Evolutionary conservation across 495 filamentous ascomycete genomes (phyloP).

Genomic region (Penicillium fimorum): DNA sequence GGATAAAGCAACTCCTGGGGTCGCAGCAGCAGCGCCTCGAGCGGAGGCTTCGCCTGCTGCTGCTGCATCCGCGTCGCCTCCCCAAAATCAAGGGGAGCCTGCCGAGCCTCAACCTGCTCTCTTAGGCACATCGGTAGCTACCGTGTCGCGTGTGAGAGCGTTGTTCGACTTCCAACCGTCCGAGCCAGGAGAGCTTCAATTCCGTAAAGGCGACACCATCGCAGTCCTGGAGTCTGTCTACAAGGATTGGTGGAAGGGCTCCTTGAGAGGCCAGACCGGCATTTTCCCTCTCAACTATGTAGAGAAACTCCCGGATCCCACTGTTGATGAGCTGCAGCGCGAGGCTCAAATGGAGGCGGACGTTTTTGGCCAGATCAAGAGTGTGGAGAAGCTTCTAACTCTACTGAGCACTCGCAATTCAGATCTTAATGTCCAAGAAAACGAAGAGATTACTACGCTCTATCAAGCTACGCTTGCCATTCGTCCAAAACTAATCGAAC

Average conservation of each 20-base stretch:
- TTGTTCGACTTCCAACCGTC: conserved; percentile 93
- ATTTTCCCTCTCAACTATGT: conserved; percentile 99
- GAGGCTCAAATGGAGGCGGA: conserved; percentile 98
- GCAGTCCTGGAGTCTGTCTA: conserved; percentile 96
- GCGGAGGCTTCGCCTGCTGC: conserved; percentile 28
- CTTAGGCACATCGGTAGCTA: conserved; percentile 88
- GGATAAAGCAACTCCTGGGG: conserved; percentile 51
- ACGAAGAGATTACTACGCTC: conserved; percentile 88
- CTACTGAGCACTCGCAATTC: conserved; percentile 91
- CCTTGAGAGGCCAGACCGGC: conserved; percentile 87
- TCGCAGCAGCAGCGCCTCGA: conserved; percentile 19
- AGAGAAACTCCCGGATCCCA: conserved; percentile 93
- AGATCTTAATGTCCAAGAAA: conserved; percentile 80
- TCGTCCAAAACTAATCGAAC: conserved; percentile 92
- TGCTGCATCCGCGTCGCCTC: conserved; percentile 28
- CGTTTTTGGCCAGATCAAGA: conserved; percentile 98
- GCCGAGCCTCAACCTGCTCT: conserved; percentile 49
- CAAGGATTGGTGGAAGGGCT: conserved; percentile 99
- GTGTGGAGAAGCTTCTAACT: conserved; percentile 94
- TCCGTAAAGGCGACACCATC: conserved; percentile 95
- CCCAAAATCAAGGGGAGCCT: conserved; percentile 41
- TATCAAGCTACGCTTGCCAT: conserved; percentile 95
- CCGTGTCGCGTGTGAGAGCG: conserved; percentile 89
- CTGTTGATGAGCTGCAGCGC: conserved; percentile 87
- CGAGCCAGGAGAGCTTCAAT: conserved; percentile 90